These are phyloP conservation scores for Dimocarpus longan DNA, from an alignment of 345 rosid species.

Conservation along the genomic window DNA sequence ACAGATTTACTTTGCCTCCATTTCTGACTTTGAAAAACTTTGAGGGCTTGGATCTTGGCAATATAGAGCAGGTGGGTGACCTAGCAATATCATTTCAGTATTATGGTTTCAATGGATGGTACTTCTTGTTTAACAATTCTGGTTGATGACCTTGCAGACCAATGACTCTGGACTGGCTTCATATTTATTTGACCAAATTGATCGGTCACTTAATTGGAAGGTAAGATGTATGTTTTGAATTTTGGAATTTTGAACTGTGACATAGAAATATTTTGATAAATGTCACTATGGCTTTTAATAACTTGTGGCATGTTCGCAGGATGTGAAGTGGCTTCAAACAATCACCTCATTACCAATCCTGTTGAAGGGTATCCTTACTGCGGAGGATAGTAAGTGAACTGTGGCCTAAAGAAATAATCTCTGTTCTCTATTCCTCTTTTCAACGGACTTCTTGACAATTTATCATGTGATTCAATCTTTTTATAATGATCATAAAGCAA, in stretches of 20 bases:
- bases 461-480: neutral
- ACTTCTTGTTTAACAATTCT: neutral
- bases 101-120: neutral
- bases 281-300: neutral
- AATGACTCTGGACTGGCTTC: constrained; percentile 91
- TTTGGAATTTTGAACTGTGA: neutral
- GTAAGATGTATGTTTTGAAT: constrained; percentile 29
- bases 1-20: constrained; percentile 77
- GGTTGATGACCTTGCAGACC: constrained; percentile 44
- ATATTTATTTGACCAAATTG: constrained; percentile 80
- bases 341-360: constrained; percentile 91
- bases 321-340: constrained; percentile 88
- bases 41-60: constrained; percentile 84
- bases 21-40: constrained; percentile 81
- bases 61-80: constrained; percentile 58
- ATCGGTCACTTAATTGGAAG: constrained; percentile 87
- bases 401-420: neutral
- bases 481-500: constrained; percentile 53
- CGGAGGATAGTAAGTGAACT: constrained; percentile 73
- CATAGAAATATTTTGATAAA: neutral
- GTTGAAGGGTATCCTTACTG: constrained; percentile 88
- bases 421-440: too few relatives aligned
- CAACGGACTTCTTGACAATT: neutral
- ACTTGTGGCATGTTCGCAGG: constrained; percentile 40
- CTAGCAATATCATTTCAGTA: neutral